Evolutionary conservation across 2,329 filamentous ascomycete species (phyloP), one percentile per base, ranked within the genome.

Genomic region (Pseudocercospora eumusae): DNA sequence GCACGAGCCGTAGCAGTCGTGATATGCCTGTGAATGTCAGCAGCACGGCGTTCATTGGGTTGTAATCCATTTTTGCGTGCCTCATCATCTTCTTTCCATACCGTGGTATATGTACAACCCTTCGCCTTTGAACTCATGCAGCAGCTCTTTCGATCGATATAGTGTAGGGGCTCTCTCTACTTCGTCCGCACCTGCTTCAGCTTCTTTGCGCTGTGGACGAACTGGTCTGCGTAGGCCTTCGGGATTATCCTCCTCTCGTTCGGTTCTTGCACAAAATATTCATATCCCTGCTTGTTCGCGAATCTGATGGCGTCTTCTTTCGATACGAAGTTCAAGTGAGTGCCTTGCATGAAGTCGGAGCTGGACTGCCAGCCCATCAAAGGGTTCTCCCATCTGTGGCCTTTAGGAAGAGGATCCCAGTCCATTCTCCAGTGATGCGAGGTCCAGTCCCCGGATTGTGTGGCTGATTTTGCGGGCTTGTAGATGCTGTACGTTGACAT

Each of bases 331-430:
- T 88, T 88, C 72, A 99, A 79, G 75, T 92, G 86, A 54, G 92
- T 96, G 73, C 92, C 93, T 78, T 99, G 93, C 92, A 99, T 95
- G 75, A 86, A 87, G 78, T 99, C 95, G 60, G 85, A 93, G 18
- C 92, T 96, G 23, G 93, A 98, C 76, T 97, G 93, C 96, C 96
- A 99, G 64, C 95, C 95, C 86, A 99, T 99, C 76, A 99, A 80
- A 52, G 90, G 91, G 80, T 99, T 99, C 82, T 99, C 95, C 96
- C 95, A 99, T 71, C 95, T 86, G 79, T 97, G 91, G 64, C 95
- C 95, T 81, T 96, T 97, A 71, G 84, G 80, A 31, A 98, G 83
- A 54, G 96, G 87, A 76, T 99, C 95, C 95, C 95, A 99, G 77
- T 99, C 95, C 92, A 99, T 96, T 56, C 93, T 89, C 95, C 95